Evolutionary conservation across 1,284 basidiomycete genomes (phyloP), one percentile per base, ranked within the genome.

Genomic region (Boletus mariae): DNA sequence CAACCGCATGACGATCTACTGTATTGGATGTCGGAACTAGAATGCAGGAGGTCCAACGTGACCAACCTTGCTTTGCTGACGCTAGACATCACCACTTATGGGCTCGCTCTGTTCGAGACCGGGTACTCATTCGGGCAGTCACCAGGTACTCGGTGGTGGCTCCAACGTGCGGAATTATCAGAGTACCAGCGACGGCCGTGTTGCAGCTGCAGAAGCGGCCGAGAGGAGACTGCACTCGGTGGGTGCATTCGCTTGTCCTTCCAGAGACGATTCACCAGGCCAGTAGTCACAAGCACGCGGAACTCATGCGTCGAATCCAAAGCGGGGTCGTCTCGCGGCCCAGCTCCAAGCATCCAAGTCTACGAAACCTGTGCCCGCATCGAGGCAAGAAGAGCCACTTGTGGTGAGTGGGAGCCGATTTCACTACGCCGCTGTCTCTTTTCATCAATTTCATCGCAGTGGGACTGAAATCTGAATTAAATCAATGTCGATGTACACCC

Each of bases 101-200:
- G 87, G 87, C 57, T 80, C 79, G 49, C 71, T 86, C 42, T 87
- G 85, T 67, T 87, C 86, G 28, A 87, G 85, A 68, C 64, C 76
- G 34, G 73, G 71, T 47, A 67, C 70, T 34, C 75, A 80, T 56
- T 71, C 77, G 17, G 81, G 79, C 49, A 73, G 80, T 47, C 82
- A 84, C 65, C 76, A 75, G 31, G 77, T 86, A 26, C 71, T 83
- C 48, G 74, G 75, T 15, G 55, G 59, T 34, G 54, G 53, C 9
- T 68, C 73, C 38, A 62, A 61, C 58, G 53, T 26, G 37, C 64
- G 51, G 56, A 65, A 64, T 55, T 61, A 61, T 60, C 70, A 58
- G 51, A 51, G 56, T 49, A 57, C 56, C 45, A 57, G 69, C 61
- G 73, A 84, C 73, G 76, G 78, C 64, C 79, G 85, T 63, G 65